A percentile compares a stretch with the other conserved stretches of the same genome.
phyloP scores from a whole-genome alignment of 495 filamentous ascomycete species.

The Hypoxylon rickii region DNA sequence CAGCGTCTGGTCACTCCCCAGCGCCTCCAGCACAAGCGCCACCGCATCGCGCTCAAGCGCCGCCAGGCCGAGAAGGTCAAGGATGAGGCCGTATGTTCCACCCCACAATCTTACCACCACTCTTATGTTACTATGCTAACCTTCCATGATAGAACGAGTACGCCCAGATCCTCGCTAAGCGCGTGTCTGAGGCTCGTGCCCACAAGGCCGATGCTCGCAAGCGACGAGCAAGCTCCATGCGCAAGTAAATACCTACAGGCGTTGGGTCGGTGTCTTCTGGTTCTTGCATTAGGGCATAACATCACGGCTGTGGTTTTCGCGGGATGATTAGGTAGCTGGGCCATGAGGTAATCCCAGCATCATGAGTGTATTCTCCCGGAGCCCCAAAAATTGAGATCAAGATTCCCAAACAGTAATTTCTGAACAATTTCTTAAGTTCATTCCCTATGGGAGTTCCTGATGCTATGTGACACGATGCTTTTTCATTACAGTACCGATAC shows the following conservation, averaged over 20 bases:
- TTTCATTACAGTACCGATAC: too few relatives aligned
- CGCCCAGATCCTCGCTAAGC: slow-evolving; percentile 88
- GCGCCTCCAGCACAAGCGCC: slow-evolving; percentile 99
- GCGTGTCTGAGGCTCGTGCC: slow-evolving; percentile 90
- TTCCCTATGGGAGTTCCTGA: slow-evolving; percentile 3
- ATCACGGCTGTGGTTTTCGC: slow-evolving; percentile 35
- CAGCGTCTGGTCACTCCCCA: slow-evolving; percentile 99
- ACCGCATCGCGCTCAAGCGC: slow-evolving; percentile 95
- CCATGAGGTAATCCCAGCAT: slow-evolving; percentile 33
- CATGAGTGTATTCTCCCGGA: slow-evolving; percentile 39
- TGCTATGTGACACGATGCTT: slow-evolving; percentile 25
- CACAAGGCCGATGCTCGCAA: slow-evolving; percentile 91
- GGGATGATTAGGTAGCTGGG: slow-evolving; percentile 31
- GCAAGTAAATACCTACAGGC: slow-evolving; percentile 67
- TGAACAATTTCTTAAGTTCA: slow-evolving; percentile 1
- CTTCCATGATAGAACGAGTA: slow-evolving; percentile 76
- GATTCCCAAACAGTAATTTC: slow-evolving; percentile 33
- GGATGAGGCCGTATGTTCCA: slow-evolving; percentile 91
- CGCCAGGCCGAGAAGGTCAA: slow-evolving; percentile 90
- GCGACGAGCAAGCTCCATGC: slow-evolving; percentile 94
- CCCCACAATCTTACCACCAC: neutral
- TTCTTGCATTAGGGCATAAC: slow-evolving; percentile 45
- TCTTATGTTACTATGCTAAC: slow-evolving; percentile 40
- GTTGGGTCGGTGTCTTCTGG: slow-evolving; percentile 48
- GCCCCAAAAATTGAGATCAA: slow-evolving; percentile 36